Conservation (phyloP, 2,329 filamentous ascomycete species). For the Aspergillus pseudoviridinutans region DNA sequence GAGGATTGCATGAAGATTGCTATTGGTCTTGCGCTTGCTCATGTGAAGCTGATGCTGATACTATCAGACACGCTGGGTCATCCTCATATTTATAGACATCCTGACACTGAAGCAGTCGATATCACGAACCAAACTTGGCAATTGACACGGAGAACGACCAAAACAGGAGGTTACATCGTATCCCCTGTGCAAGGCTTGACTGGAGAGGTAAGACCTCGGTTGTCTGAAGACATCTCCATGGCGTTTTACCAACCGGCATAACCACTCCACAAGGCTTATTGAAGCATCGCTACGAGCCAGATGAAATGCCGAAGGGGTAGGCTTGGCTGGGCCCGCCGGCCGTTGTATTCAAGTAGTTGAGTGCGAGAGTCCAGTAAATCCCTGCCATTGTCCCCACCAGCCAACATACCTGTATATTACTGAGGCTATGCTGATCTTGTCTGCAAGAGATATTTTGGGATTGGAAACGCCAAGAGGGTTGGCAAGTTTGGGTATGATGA, state of each 20-base stretch:
- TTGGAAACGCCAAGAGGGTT: too few relatives aligned
- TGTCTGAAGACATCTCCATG: not conserved
- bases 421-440: too few relatives aligned
- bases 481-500: too few relatives aligned
- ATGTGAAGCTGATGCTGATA: not conserved
- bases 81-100: not conserved
- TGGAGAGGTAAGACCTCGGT: not conserved
- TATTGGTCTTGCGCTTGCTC: not conserved
- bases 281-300: not conserved
- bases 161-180: conserved; percentile 15
- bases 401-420: too few relatives aligned
- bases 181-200: not conserved
- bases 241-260: too few relatives aligned
- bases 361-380: too few relatives aligned
- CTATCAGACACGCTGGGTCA: not conserved
- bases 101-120: too few relatives aligned
- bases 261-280: not conserved
- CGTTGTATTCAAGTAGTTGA: too few relatives aligned
- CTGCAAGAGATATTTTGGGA: too few relatives aligned
- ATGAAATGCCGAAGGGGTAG: not conserved
- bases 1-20: not conserved
- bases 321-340: conserved; percentile 21
- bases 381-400: too few relatives aligned
- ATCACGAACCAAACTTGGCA: not conserved
- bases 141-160: not conserved